Evolutionary conservation across 306 rosid genomes (phyloP).

Genomic region (Vigna radiata): DNA sequence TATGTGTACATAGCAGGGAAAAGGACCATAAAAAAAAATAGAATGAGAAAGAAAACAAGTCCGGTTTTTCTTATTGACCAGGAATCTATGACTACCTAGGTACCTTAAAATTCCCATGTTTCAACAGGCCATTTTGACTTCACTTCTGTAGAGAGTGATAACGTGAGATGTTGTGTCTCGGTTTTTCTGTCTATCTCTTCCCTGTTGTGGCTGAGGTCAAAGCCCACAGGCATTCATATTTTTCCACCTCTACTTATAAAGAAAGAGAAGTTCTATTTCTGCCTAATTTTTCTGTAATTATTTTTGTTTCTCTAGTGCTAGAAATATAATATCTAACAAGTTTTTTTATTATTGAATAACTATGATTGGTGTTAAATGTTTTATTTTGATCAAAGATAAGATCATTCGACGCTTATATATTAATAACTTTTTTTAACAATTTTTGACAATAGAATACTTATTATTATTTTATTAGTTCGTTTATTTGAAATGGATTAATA

Average conservation of each 20-base stretch:
- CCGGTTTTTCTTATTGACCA: conserved; percentile 6
- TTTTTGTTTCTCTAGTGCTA: neutral
- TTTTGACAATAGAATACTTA: too few relatives aligned
- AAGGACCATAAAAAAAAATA: neutral
- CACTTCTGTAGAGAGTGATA: conserved; percentile 11
- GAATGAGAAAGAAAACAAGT: conserved; percentile 29
- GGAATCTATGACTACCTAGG: conserved; percentile 13
- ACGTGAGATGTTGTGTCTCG: conserved; percentile 15
- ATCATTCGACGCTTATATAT: too few relatives aligned
- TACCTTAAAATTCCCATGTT: neutral
- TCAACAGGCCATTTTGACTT: conserved; percentile 30
- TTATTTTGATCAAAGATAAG: too few relatives aligned
- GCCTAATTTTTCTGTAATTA: neutral
- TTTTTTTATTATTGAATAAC: neutral
- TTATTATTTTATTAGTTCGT: too few relatives aligned
- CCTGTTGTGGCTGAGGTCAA: conserved; percentile 34
- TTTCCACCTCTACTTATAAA: neutral
- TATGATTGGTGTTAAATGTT: too few relatives aligned
- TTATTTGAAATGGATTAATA: too few relatives aligned
- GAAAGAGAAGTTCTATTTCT: neutral
- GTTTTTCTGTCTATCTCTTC: neutral
- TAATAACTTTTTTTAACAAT: too few relatives aligned
- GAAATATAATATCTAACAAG: neutral
- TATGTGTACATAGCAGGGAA: conserved; percentile 48
- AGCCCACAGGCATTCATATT: neutral